Evolutionary conservation across 495 filamentous ascomycete genomes (phyloP).

Genomic region (Hypomontagnella submonticulosa): DNA sequence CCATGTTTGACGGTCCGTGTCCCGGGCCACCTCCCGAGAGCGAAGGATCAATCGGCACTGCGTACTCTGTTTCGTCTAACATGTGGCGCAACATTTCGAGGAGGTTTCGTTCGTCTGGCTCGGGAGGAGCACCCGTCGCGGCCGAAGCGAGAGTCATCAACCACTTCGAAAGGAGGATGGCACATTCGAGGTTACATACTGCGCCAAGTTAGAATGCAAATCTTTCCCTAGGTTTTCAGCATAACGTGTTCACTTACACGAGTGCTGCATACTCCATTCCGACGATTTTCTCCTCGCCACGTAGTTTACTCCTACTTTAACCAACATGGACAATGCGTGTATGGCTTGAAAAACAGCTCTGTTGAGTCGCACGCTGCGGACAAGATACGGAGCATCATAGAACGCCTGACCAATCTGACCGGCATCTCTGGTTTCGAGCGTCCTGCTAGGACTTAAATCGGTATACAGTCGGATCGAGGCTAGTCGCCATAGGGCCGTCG

Average conservation of each 20-base stretch:
- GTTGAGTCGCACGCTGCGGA: slow-evolving; percentile 66
- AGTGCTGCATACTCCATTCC: slow-evolving; percentile 79
- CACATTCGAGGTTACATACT: slow-evolving; percentile 77
- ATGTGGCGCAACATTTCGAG: slow-evolving; percentile 76
- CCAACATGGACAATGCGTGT: slow-evolving; percentile 73
- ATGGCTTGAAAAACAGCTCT: slow-evolving; percentile 73
- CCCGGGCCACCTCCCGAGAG: slow-evolving; percentile 52
- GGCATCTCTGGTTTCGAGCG: slow-evolving; percentile 71
- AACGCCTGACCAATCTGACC: slow-evolving; percentile 68
- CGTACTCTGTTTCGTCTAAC: slow-evolving; percentile 81
- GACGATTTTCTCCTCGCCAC: slow-evolving; percentile 75
- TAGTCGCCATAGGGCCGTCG: slow-evolving; percentile 70
- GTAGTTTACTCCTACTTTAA: slow-evolving; percentile 74
- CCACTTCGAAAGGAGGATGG: slow-evolving; percentile 70
- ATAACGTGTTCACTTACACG: slow-evolving; percentile 52
- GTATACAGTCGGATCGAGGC: slow-evolving; percentile 75
- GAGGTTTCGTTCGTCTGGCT: slow-evolving; percentile 71
- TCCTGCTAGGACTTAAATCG: slow-evolving; percentile 70
- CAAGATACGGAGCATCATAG: slow-evolving; percentile 66
- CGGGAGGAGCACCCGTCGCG: slow-evolving; percentile 54
- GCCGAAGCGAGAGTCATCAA: slow-evolving; percentile 58
- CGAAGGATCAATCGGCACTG: slow-evolving; percentile 65
- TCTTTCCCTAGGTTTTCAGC: neutral
- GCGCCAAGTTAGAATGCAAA: slow-evolving; percentile 19
- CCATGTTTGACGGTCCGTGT: slow-evolving; percentile 51